Evolutionary conservation across 2,329 filamentous ascomycete genomes (phyloP), one percentile per base, ranked within the genome.

Genomic region (Albophoma yamanashiensis): DNA sequence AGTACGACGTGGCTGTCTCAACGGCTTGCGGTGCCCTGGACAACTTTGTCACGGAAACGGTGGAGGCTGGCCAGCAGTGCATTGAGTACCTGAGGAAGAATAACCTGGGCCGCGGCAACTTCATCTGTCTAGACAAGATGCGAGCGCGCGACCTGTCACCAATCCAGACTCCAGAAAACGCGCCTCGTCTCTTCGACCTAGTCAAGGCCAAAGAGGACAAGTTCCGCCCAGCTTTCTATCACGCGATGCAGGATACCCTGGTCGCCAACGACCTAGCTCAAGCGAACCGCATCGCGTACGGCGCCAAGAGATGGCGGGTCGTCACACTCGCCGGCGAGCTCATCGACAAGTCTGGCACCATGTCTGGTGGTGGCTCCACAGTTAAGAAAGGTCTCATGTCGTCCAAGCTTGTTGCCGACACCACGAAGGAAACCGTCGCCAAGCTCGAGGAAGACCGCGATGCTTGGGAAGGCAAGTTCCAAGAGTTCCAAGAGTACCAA

Each of bases 71-170:
- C 64, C 94, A 99, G 74, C 92, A 97, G 72, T 99, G 95, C 73
- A 97, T 99, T 64, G 94, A 97, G 70, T 94, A 99, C 69, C 82
- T 99, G 15, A 87, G 94, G 60, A 99, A 97, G 79, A 99, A 96
- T 68, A 97, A 97, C 66, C 86, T 99, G 4, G 94, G 94, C 15
- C 87, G 95, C 67, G 94, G 92, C 62, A 97, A 97, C 76, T 97
- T 99, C 73, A 97, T 99, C 68, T 90, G 94, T 65, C 82, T 99
- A 20, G 91, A 99, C 73, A 92, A 93, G 70, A 79, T 97, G 56
- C 85, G 91, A 31, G 80, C 83, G 39, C 85, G 91, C 58, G 90
- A 96, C 68, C 77, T 97, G 67, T 87, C 87, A 1, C 77, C 84
- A 0, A 92, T 97, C 58, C 82, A 89, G 61, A 99, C 94, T 0